Evolutionary conservation across 768 basidiomycete genomes (phyloP).

Genomic region (Dacryopinax primogenitus): DNA sequence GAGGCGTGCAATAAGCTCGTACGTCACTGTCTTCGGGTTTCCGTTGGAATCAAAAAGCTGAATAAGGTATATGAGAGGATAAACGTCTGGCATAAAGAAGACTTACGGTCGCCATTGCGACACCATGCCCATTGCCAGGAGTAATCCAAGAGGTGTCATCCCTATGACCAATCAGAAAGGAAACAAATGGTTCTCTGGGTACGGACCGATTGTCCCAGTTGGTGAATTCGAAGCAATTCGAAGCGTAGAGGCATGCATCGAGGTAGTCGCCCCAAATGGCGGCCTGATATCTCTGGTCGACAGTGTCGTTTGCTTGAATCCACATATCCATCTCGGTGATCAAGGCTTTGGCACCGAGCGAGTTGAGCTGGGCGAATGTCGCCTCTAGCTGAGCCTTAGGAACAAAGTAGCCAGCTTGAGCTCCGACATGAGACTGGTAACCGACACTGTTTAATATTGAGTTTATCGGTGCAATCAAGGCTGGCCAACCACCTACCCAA

Average conservation of each 20-base stretch:
- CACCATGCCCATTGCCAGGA: not conserved
- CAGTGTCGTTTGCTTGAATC: not conserved
- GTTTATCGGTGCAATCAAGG: not conserved
- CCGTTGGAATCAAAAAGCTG: constrained; percentile 8
- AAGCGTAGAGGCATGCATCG: constrained; percentile 14
- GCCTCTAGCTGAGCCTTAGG: not conserved
- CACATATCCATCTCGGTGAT: constrained; percentile 1
- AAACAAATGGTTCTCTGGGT: no score
- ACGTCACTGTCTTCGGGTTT: constrained; percentile 11
- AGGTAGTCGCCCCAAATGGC: constrained; percentile 9
- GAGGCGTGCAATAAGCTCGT: constrained; percentile 12
- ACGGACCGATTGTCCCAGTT: constrained; percentile 13
- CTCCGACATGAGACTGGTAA: constrained; percentile 8
- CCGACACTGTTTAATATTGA: no score
- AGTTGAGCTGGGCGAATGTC: not conserved
- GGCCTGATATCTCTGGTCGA: constrained; percentile 1
- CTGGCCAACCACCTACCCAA: not conserved
- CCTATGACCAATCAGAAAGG: no score
- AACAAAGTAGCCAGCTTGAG: constrained; percentile 1
- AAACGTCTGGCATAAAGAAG: not conserved
- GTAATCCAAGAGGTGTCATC: constrained; percentile 15
- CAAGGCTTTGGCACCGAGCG: not conserved
- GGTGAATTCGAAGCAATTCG: constrained; percentile 15
- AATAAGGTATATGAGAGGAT: not conserved
- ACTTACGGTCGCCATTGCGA: constrained; percentile 1